Percentiles rank a stretch among this genome's conserved stretches.
Evolutionary conservation across 2,329 filamentous ascomycete genomes (phyloP).

Genomic region (Albophoma yamanashiensis): DNA sequence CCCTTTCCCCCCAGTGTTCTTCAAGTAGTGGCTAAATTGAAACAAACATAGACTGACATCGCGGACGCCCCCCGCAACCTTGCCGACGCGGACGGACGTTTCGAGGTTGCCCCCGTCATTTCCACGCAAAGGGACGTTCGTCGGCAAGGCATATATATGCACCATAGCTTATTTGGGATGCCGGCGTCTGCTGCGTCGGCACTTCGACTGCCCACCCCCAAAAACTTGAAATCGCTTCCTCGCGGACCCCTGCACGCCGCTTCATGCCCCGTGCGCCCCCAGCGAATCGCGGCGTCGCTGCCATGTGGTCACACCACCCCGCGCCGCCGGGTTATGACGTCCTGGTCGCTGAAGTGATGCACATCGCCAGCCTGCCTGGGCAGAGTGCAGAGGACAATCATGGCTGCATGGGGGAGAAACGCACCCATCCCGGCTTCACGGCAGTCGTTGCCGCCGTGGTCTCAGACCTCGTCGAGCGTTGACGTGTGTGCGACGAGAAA

Average conservation of each 20-base stretch:
- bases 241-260: background rate
- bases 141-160: background rate
- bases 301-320: background rate
- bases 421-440: background rate
- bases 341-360: background rate
- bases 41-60: background rate
- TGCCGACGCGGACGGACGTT: background rate
- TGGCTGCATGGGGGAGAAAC: background rate
- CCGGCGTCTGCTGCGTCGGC: background rate
- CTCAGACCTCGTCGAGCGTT: background rate
- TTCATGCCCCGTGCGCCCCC: background rate
- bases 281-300: background rate
- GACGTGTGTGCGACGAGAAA: background rate
- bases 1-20: background rate
- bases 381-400: background rate
- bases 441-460: background rate
- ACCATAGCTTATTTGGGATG: background rate
- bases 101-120: background rate
- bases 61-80: background rate
- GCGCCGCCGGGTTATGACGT: background rate
- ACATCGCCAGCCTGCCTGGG: background rate
- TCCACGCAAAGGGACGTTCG: background rate
- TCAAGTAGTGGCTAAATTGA: background rate
- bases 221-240: background rate
- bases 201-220: background rate